phyloP scores from a whole-genome alignment of 1,284 basidiomycete species.

The Kwoniella shivajii region DNA sequence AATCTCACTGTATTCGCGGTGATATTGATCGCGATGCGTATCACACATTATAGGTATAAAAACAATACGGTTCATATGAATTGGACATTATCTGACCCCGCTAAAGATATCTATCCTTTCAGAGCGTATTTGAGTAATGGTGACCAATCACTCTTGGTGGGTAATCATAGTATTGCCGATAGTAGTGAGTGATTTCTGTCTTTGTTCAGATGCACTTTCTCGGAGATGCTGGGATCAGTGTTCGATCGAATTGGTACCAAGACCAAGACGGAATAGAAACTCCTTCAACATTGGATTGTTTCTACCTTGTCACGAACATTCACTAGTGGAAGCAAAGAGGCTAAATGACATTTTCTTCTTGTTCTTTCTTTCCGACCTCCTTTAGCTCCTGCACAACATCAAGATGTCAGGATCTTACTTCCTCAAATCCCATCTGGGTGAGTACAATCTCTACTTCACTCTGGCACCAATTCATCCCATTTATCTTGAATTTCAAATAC shows the following conservation, averaged over 20 bases:
- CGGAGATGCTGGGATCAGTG: no score
- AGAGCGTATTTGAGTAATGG: slow-evolving; percentile 39
- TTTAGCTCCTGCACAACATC: slow-evolving; percentile 37
- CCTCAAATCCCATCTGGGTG: slow-evolving; percentile 28
- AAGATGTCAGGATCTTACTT: slow-evolving; percentile 35
- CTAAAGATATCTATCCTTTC: slow-evolving; percentile 43
- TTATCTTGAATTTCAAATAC: no score
- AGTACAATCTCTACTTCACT: slow-evolving; percentile 2
- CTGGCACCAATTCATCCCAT: no score
- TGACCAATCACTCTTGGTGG: slow-evolving; percentile 30
- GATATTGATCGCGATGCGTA: neutral
- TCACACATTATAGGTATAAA: slow-evolving; percentile 30
- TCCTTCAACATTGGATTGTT: no score
- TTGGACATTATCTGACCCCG: slow-evolving; percentile 41
- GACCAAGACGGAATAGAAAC: no score
- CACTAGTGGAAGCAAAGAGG: no score
- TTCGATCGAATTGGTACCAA: no score
- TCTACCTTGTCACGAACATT: no score
- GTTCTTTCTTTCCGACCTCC: no score
- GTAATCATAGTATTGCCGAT: slow-evolving; percentile 46
- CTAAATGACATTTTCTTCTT: no score
- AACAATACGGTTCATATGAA: slow-evolving; percentile 50
- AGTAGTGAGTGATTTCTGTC: slow-evolving; percentile 31
- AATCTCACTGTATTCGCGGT: neutral
- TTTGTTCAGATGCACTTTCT: no score